These are phyloP conservation scores for Mycena venus DNA, from an alignment of 768 basidiomycete species.

Conservation along the genomic window DNA sequence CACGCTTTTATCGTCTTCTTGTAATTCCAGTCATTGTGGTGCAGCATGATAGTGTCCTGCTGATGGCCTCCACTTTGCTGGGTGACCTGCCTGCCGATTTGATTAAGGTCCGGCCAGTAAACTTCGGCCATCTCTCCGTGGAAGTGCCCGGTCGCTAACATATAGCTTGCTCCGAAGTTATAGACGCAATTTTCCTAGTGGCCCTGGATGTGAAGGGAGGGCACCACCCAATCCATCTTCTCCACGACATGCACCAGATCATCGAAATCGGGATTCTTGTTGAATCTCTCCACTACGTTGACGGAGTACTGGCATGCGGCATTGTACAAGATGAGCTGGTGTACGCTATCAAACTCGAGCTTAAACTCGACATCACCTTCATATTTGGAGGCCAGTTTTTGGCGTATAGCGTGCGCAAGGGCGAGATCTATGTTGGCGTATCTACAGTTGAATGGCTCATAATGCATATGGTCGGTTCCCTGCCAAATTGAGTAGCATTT, in stretches of 20 bases:
- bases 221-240: conserved; percentile 24
- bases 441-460: conserved; percentile 9
- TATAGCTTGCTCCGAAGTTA: conserved; percentile 25
- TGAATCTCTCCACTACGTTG: conserved; percentile 18
- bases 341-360: not conserved
- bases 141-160: conserved; percentile 28
- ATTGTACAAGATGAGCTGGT: conserved; percentile 20
- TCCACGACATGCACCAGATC: conserved; percentile 3
- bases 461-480: no score
- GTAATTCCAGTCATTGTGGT: conserved; percentile 33
- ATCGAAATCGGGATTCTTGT: not conserved
- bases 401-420: conserved; percentile 22
- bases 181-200: conserved; percentile 35
- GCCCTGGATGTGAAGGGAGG: conserved; percentile 34
- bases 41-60: conserved; percentile 34
- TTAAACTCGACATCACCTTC: not conserved
- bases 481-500: no score
- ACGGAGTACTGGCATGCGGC: conserved; percentile 28
- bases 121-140: conserved; percentile 39
- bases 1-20: conserved; percentile 6
- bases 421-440: conserved; percentile 26
- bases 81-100: conserved; percentile 22
- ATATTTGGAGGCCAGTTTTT: not conserved
- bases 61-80: conserved; percentile 35
- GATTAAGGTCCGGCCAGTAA: conserved; percentile 36